Evolutionary conservation across 306 rosid genomes (phyloP).

Genomic region (Senna siamea): DNA sequence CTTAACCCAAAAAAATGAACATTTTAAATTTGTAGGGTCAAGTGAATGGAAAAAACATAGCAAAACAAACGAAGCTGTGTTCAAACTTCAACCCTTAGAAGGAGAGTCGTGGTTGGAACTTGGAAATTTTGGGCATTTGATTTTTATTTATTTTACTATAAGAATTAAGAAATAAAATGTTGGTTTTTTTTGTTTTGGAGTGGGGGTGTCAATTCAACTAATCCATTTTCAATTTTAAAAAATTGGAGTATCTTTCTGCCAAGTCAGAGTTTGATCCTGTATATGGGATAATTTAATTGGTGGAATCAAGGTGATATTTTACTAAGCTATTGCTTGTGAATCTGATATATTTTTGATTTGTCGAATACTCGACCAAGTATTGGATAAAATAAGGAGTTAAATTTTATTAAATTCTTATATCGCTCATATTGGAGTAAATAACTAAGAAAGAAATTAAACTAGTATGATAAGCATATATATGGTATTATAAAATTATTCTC

Average conservation of each 20-base stretch:
- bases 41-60: background rate
- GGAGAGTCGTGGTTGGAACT: background rate
- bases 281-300: background rate
- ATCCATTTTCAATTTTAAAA: background rate
- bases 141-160: too few species aligned
- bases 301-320: background rate
- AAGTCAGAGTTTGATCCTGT: background rate
- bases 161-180: too few species aligned
- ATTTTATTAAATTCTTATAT: too few species aligned
- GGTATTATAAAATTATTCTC: background rate
- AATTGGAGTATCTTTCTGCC: too few species aligned
- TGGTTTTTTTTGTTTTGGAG: too few species aligned
- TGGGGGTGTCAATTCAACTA: background rate
- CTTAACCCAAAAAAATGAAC: background rate
- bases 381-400: too few species aligned
- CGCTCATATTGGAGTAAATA: too few species aligned
- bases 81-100: background rate
- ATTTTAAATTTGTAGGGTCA: background rate
- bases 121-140: background rate
- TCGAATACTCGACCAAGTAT: too few species aligned
- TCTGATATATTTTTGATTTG: too few species aligned
- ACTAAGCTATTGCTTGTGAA: too few species aligned
- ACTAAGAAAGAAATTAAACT: too few species aligned
- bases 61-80: background rate
- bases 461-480: too few species aligned